These are phyloP conservation scores for Phymatotrichopsis omnivora DNA, from an alignment of 2,329 filamentous ascomycete species.

Conservation along the genomic window DNA sequence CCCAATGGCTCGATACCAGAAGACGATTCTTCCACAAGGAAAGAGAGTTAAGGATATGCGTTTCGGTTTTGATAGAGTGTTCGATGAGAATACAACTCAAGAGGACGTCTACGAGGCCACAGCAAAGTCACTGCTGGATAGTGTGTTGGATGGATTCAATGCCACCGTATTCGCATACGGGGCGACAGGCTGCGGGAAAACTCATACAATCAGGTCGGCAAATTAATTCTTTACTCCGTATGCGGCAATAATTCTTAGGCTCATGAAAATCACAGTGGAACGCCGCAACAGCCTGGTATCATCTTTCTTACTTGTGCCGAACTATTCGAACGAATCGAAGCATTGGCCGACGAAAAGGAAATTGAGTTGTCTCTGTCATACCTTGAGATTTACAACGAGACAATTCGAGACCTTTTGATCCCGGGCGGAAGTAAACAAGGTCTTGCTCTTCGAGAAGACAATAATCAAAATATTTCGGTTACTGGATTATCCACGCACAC, in stretches of 20 bases:
- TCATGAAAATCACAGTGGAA: slow-evolving; percentile 51
- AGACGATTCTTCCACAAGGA: slow-evolving; percentile 63
- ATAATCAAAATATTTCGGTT: slow-evolving; percentile 85
- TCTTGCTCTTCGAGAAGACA: slow-evolving; percentile 87
- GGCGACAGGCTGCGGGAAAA: slow-evolving; percentile 95
- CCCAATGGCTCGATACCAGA: slow-evolving; percentile 77
- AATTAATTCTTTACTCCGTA: slow-evolving; percentile 7
- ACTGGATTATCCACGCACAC: slow-evolving; percentile 83
- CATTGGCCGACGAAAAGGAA: slow-evolving; percentile 72
- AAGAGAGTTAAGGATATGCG: slow-evolving; percentile 96
- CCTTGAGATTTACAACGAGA: slow-evolving; percentile 98
- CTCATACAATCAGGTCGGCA: slow-evolving; percentile 67
- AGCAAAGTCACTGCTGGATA: slow-evolving; percentile 80
- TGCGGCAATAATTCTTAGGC: slow-evolving; percentile 13
- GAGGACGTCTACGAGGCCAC: slow-evolving; percentile 92
- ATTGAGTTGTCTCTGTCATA: slow-evolving; percentile 91
- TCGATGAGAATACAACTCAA: slow-evolving; percentile 89
- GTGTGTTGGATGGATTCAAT: slow-evolving; percentile 94
- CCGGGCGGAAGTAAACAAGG: slow-evolving; percentile 71
- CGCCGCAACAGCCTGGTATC: slow-evolving; percentile 83
- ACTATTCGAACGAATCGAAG: slow-evolving; percentile 89
- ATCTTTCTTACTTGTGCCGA: slow-evolving; percentile 99
- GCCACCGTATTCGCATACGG: slow-evolving; percentile 98
- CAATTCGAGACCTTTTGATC: slow-evolving; percentile 88
- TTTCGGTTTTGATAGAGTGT: slow-evolving; percentile 92